These are phyloP conservation scores for Azolla pinnata DNA, from an alignment of 75 land plant genomes.

Conservation along the genomic window DNA sequence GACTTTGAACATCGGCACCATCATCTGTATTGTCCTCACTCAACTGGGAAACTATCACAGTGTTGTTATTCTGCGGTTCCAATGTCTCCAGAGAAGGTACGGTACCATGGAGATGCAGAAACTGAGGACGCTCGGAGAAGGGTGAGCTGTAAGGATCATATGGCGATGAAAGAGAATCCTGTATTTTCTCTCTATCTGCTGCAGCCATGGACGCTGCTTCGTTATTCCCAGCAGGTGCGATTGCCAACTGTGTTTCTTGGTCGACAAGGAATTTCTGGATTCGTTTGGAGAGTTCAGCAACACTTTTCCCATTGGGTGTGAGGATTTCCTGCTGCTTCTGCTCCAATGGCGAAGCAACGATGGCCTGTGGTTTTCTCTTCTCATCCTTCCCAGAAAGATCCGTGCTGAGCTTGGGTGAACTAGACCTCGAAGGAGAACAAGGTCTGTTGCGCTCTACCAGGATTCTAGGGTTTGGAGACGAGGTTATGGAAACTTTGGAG, in stretches of 20 bases:
- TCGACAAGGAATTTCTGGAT: not conserved
- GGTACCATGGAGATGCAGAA: not conserved
- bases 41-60: not conserved
- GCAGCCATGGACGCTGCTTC: not conserved
- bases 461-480: not conserved
- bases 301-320: not conserved
- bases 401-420: not conserved
- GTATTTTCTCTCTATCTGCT: not conserved
- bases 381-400: no score
- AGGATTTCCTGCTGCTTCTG: no score
- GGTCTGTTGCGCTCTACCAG: not conserved
- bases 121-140: not conserved
- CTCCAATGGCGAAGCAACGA: not conserved
- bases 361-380: not conserved
- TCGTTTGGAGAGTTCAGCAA: conserved; percentile 1
- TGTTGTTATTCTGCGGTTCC: not conserved
- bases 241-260: not conserved
- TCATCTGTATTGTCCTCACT: not conserved
- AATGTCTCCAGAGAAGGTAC: not conserved
- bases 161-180: not conserved
- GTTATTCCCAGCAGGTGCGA: not conserved
- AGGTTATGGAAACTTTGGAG: not conserved
- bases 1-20: not conserved
- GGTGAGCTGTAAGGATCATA: conserved; percentile 1
- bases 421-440: not conserved